Conservation (phyloP, 148 eudicot species). For the Diospyros lotus region DNA sequence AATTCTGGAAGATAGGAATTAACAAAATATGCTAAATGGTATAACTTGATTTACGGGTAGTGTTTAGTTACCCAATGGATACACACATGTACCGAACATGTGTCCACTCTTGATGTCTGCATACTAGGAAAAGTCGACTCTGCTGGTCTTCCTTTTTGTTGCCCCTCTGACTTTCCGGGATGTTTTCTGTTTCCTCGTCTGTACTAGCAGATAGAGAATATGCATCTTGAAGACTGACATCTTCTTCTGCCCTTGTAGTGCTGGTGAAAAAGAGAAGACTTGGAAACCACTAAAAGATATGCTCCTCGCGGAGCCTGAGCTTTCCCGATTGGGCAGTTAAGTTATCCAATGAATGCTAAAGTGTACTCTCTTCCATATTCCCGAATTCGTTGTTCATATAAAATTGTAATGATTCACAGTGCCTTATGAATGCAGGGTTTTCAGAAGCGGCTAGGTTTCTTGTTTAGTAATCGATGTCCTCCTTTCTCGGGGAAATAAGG, state of each 20-base stretch:
- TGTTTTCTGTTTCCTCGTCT: neutral
- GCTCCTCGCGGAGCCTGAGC: slow-evolving; percentile 82
- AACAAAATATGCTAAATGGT: neutral
- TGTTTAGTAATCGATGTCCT: neutral
- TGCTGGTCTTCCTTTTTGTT: neutral
- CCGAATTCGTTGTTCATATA: neutral
- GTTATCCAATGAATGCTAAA: neutral
- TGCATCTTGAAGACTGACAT: neutral
- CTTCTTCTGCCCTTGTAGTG: slow-evolving; percentile 28
- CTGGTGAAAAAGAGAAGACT: slow-evolving; percentile 24
- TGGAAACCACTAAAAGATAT: slow-evolving; percentile 57
- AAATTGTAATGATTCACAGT: slow-evolving; percentile 2
- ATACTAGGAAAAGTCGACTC: neutral
- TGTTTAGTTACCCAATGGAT: neutral
- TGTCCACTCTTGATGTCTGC: neutral
- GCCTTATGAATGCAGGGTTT: slow-evolving; percentile 27
- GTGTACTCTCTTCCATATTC: neutral
- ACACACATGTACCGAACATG: neutral
- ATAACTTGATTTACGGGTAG: no score
- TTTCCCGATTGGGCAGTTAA: slow-evolving; percentile 73
- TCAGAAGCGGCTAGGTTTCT: slow-evolving; percentile 21
- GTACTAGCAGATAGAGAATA: neutral
- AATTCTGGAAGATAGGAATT: neutral
- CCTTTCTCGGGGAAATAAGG: slow-evolving; percentile 2
- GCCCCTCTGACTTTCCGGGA: neutral